Base-by-base conservation (phyloP, 2,329 filamentous ascomycete species). In the Anisogramma anomala region DNA sequence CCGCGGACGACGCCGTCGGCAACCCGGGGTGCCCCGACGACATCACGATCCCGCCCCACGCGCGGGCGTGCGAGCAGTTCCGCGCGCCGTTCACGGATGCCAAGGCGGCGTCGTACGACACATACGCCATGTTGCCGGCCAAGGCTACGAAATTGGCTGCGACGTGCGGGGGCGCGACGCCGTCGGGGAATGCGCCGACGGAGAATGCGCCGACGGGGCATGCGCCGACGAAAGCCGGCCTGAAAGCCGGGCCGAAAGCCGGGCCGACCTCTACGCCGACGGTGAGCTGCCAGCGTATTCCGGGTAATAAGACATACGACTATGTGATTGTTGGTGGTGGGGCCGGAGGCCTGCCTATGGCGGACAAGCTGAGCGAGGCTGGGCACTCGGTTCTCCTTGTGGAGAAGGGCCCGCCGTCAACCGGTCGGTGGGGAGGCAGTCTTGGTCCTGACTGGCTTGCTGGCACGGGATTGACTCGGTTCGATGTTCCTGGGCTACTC, bases 401-500 rank as follows among this genome's bases (percentile, higher is more conserved):
- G 39, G 69, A 72, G 52, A 69, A 70, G 52, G 68, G 68, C 3
- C 65, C 68, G 8, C 62, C 68, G 42, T 78, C 74, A 14, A 72
- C 77, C 10, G 76, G 69, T 20, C 65, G 71, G 50, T 78, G 73
- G 61, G 72, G 74, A 30, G 77, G 76, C 3, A 70, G 60, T 20
- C 65, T 77, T 56, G 67, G 66, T 42, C 73, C 74, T 1, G 59
- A 58, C 2, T 81, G 77, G 77, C 64, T 72, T 9, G 57, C 66
- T 33, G 70, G 67, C 15, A 72, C 70, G 20, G 69, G 72, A 34
- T 51, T 81, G 25, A 79, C 76, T 14, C 73, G 77, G 37, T 79
- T 80, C 52, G 77, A 81, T 53, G 68, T 80, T 10, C 76, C 76
- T 2, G 77, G 77, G 48, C 68, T 79, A 40, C 79, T 75, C 59